Percentiles rank a stretch among this genome's conserved stretches.
These are phyloP conservation scores for Cercospora sojina DNA, from an alignment of 2,329 filamentous ascomycete species.

Conservation along the genomic window DNA sequence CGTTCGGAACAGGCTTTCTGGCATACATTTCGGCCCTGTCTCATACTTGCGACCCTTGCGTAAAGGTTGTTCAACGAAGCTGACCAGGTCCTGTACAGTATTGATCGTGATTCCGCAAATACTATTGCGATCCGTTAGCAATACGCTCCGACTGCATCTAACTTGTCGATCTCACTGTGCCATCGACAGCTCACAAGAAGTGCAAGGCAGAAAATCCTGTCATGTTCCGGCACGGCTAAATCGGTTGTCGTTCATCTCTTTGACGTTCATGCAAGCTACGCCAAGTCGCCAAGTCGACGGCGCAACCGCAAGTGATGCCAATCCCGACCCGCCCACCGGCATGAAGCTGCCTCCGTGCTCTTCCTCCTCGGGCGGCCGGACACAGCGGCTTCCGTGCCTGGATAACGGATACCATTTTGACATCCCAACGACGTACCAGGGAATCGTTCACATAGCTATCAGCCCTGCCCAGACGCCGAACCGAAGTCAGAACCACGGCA, in stretches of 20 bases:
- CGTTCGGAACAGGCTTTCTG: background rate
- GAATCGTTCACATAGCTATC: background rate
- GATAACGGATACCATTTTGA: background rate
- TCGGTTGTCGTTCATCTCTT: too few species aligned
- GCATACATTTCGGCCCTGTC: background rate
- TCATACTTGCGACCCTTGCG: too few species aligned
- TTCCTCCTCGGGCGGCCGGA: background rate
- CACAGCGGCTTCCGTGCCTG: background rate
- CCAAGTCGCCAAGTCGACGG: background rate
- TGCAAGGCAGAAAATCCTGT: background rate
- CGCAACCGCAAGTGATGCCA: background rate
- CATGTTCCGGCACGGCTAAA: too few species aligned
- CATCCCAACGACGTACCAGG: background rate
- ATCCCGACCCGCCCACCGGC: background rate
- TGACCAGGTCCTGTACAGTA: background rate
- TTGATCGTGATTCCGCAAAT: background rate
- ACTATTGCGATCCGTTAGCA: background rate
- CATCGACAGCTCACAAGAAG: too few species aligned
- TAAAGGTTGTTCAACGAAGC: background rate
- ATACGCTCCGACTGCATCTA: too few species aligned
- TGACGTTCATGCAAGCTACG: too few species aligned
- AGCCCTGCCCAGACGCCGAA: background rate
- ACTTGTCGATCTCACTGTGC: too few species aligned
- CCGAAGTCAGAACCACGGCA: background rate
- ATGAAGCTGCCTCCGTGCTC: background rate